Evolutionary conservation across 768 basidiomycete genomes (phyloP).

Genomic region (Tulasnella sp.): DNA sequence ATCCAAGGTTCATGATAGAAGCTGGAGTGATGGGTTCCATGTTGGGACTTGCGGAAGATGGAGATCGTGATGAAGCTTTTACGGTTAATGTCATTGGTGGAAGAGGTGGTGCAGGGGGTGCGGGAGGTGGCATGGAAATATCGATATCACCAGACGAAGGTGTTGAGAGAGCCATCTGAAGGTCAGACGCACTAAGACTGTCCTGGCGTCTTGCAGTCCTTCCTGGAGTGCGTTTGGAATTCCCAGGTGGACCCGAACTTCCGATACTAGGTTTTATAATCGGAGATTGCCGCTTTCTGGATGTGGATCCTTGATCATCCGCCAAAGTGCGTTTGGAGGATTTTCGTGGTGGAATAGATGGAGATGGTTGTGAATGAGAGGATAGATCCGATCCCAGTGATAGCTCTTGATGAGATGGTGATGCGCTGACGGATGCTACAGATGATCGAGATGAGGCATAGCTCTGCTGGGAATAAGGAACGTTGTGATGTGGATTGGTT

Average conservation of each 20-base stretch:
- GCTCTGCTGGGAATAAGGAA: background rate
- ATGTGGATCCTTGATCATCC: background rate
- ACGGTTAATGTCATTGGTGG: background rate
- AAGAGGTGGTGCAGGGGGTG: slow-evolving; percentile 31
- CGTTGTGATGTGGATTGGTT: slow-evolving; percentile 2
- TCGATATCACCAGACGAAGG: slow-evolving; percentile 71
- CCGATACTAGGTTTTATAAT: background rate
- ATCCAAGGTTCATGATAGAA: slow-evolving; percentile 79
- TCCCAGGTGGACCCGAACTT: slow-evolving; percentile 23
- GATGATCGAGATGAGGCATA: slow-evolving; percentile 1
- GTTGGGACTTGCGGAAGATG: slow-evolving; percentile 29
- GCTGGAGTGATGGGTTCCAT: slow-evolving; percentile 72
- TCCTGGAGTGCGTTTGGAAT: slow-evolving; percentile 31
- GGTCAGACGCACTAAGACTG: slow-evolving; percentile 20
- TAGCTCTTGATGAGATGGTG: background rate
- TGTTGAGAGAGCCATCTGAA: slow-evolving; percentile 32
- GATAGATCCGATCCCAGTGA: too few relatives aligned
- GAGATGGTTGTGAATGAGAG: too few relatives aligned
- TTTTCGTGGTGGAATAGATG: too few relatives aligned
- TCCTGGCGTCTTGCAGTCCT: slow-evolving; percentile 19
- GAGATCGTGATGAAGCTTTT: background rate
- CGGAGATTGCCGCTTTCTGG: background rate
- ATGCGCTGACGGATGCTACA: slow-evolving; percentile 1
- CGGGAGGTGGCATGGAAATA: slow-evolving; percentile 71
- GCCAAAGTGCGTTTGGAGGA: too few relatives aligned